These are phyloP conservation scores for Kwoniella bestiolae DNA, from an alignment of 768 basidiomycete species.

Conservation along the genomic window DNA sequence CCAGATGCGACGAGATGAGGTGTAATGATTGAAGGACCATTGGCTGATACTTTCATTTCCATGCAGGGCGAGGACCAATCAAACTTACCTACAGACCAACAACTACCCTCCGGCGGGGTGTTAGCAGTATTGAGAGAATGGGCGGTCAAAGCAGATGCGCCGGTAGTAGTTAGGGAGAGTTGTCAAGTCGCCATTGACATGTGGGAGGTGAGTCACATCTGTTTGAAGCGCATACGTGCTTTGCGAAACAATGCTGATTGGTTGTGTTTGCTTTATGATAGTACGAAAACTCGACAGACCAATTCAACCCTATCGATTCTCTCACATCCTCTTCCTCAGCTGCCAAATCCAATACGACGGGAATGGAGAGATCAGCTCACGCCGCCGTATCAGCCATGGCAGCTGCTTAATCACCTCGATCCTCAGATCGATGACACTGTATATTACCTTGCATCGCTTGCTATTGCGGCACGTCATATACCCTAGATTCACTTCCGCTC, in stretches of 20 bases:
- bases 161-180: conserved; percentile 89
- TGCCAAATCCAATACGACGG: conserved; percentile 39
- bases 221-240: too few species aligned
- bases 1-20: too few species aligned
- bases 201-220: conserved; percentile 73
- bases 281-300: conserved; percentile 53
- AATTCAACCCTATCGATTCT: conserved; percentile 51
- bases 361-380: conserved; percentile 49
- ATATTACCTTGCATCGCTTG: neutral
- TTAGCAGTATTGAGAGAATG: conserved; percentile 84
- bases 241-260: too few species aligned
- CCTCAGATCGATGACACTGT: neutral
- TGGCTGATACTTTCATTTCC: neutral
- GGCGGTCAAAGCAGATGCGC: conserved; percentile 75
- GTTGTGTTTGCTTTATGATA: conserved; percentile 10
- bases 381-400: conserved; percentile 41
- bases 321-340: conserved; percentile 15
- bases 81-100: conserved; percentile 17
- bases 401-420: conserved; percentile 8
- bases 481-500: neutral
- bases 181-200: conserved; percentile 96
- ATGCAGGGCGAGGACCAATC: conserved; percentile 25
- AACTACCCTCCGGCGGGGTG: conserved; percentile 71
- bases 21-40: too few species aligned
- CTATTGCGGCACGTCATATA: neutral